A percentile compares a stretch with the other conserved stretches of the same genome.
Evolutionary conservation across 495 filamentous ascomycete genomes (phyloP).

Genomic region (Trichoderma asperelloides): DNA sequence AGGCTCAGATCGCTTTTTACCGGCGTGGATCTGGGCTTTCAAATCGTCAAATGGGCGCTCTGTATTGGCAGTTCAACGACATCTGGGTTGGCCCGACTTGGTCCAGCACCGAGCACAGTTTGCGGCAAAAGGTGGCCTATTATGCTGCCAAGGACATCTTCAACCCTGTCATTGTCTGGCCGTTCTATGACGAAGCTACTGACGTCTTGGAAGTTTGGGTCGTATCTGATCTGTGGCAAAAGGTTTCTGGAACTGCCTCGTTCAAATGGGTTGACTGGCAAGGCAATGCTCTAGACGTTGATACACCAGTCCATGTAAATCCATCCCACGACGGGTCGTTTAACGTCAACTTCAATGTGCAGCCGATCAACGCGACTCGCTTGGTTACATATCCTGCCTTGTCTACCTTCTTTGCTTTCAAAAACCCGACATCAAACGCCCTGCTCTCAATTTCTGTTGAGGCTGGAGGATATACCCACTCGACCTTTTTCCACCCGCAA

Average conservation of each 20-base stretch:
- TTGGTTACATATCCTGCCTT: neutral
- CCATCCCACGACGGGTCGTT: neutral
- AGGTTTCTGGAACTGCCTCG: constrained; percentile 18
- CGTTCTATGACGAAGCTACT: constrained; percentile 49
- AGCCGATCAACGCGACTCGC: constrained; percentile 50
- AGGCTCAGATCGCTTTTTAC: constrained; percentile 55
- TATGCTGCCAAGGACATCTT: constrained; percentile 52
- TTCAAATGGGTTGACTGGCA: constrained; percentile 25
- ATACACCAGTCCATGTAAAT: neutral
- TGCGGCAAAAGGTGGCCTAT: constrained; percentile 53
- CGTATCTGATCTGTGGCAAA: constrained; percentile 46
- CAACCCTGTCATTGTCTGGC: constrained; percentile 49
- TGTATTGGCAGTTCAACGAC: constrained; percentile 66
- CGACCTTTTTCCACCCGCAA: neutral
- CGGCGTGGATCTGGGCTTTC: constrained; percentile 51
- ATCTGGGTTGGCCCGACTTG: constrained; percentile 63
- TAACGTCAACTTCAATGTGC: constrained; percentile 39
- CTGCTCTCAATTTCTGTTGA: neutral
- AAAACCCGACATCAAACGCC: neutral
- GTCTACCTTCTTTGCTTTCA: neutral
- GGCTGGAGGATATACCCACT: neutral
- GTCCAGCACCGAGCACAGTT: constrained; percentile 56
- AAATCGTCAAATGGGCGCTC: constrained; percentile 50
- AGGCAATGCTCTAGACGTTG: constrained; percentile 13
- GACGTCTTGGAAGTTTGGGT: constrained; percentile 51